Evolutionary conservation across 78 protist genomes (phyloP), one percentile per base, ranked within the genome.

Genomic region (Pigoraptor vietnamica): DNA sequence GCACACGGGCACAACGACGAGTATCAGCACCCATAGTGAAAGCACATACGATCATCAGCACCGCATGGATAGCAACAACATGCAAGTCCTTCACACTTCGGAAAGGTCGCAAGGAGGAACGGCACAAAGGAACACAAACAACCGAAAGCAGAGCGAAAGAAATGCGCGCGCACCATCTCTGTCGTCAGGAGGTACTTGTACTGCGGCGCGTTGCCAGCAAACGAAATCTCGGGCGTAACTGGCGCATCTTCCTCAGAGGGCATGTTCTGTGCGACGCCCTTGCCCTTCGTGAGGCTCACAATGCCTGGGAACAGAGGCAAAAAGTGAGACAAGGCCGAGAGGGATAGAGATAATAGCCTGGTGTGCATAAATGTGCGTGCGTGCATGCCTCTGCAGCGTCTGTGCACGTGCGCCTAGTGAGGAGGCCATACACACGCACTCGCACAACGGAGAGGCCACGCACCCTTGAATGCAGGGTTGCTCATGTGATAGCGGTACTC

Each of bases 381-480:
- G n/a, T n/a, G n/a, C n/a, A n/a, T n/a, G n/a, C n/a, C n/a, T n/a
- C n/a, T n/a, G n/a, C n/a, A n/a, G n/a, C n/a, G n/a, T n/a, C n/a
- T n/a, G n/a, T n/a, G n/a, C n/a, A n/a, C n/a, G n/a, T n/a, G n/a
- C n/a, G n/a, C n/a, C n/a, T n/a, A n/a, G n/a, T n/a, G n/a, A n/a
- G n/a, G n/a, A n/a, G n/a, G n/a, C n/a, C 67, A 48, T 48, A 48
- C 67, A 48, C 67, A 48, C 67, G 6, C 67, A 48, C 67, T 21
- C 67, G 14, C 67, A 48, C 14, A 48, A 6, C 67, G 14, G 29
- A 48, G 29, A 48, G 29, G 29, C 67, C 67, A 48, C 67, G 14
- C 67, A 48, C 67, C 84, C n/a, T 79, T 79, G 84, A 79, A 79
- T 2, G 84, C 84, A 79, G 84, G 84, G n/a, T 79, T 79, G 84